These are phyloP conservation scores for Mycena sp. DNA, from an alignment of 1,284 basidiomycete genomes.

Conservation along the genomic window DNA sequence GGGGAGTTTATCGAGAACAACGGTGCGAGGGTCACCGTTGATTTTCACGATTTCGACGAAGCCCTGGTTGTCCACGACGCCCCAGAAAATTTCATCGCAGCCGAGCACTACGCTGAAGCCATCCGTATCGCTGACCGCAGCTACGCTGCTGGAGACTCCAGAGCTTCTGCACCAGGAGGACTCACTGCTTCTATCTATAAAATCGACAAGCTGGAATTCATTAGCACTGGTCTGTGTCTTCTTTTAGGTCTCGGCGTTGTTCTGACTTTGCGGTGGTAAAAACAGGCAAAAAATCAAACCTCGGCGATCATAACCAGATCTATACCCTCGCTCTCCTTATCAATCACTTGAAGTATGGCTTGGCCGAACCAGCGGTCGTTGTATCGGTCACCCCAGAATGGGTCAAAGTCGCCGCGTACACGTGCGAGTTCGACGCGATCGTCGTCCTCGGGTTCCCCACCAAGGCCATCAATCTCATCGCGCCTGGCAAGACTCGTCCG, in stretches of 20 bases:
- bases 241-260: no score
- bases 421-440: conserved; percentile 27
- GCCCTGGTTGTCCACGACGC: conserved; percentile 13
- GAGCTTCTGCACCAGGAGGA: conserved; percentile 23
- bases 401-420: conserved; percentile 31
- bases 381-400: conserved; percentile 25
- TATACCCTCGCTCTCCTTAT: conserved; percentile 28
- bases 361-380: conserved; percentile 25
- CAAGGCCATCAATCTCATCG: conserved; percentile 24
- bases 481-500: conserved; percentile 17
- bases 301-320: conserved; percentile 27
- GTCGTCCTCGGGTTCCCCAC: conserved; percentile 31
- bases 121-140: conserved; percentile 22
- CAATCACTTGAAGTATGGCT: conserved; percentile 29
- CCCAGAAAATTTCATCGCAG: conserved; percentile 18
- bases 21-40: conserved; percentile 8
- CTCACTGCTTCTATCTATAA: conserved; percentile 28
- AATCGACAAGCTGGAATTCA: conserved; percentile 19
- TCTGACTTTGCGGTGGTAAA: not conserved
- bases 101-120: conserved; percentile 26
- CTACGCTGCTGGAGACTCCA: conserved; percentile 19
- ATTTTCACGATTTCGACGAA: conserved; percentile 27
- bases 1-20: conserved; percentile 23
- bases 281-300: conserved; percentile 16
- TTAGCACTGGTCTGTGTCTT: conserved; percentile 12